Base-by-base conservation (phyloP, 73 alveolate species). In the Paramecium octaurelia region DNA sequence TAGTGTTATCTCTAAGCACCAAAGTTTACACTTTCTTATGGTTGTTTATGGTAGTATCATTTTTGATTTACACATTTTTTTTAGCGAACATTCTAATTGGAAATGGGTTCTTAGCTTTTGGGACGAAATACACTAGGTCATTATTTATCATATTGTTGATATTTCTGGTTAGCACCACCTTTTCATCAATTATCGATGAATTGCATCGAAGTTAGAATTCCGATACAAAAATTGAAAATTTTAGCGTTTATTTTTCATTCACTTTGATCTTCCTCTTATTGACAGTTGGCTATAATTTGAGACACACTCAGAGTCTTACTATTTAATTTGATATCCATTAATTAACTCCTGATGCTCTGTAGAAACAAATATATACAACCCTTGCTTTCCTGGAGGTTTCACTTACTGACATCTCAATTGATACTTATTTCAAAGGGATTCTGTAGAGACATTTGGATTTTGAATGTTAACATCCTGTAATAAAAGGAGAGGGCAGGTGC, bases 401-500 rank as follows among this genome's bases (percentile, higher is more conserved):
- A 9, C 21, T 31, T 18, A 44, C 91, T 44, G 91, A 80, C 9
- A 24, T 44, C 9, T 38, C 43, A 9, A 42, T 80, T 31, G 75
- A 80, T 7, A 46, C 57, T 4, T 80, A 24, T 46, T 80, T 80
- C 23, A 44, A 80, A 80, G 91, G 91, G 24, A 46, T 46, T 2
- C 7, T 80, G 23, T 80, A 80, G 24, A 21, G 91, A 48, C 91
- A 80, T 48, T 38, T 42, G 5, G 91, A 80, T 42, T 80, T 46
- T 12, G 46, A 80, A 80, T 80, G 91, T 24, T 44, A 80, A 64
- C 91, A 80, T 80, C 43, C 91, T 23, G 44, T 46, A 3, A 80
- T 80, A 6, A 71, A 71, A 8, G 90, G 88, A 29, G 77, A 23
- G 20, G 94, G 76, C 12, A 40, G 75, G 48, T 89, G 94, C 42